phyloP scores from a whole-genome alignment of 768 basidiomycete genomes.

The Asterophora lycoperdoides region DNA sequence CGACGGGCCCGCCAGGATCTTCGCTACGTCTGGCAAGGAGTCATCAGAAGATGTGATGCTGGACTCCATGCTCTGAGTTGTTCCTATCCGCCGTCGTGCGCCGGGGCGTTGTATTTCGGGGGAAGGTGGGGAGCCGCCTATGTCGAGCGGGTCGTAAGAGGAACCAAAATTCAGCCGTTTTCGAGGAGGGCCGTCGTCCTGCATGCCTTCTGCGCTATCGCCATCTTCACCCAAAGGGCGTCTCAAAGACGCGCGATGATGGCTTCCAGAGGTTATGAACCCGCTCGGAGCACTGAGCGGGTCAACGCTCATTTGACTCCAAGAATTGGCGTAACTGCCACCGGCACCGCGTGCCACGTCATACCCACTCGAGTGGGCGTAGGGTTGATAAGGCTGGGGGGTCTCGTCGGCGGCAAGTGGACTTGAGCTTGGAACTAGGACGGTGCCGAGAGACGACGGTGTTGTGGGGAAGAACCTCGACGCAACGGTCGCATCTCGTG shows the following conservation, averaged over 20 bases:
- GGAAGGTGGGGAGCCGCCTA: conserved; percentile 48
- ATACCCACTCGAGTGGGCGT: conserved; percentile 31
- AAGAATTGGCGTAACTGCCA: conserved; percentile 31
- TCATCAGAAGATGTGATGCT: conserved; percentile 68
- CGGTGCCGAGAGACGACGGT: conserved; percentile 45
- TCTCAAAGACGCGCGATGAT: conserved; percentile 51
- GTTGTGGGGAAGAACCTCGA: conserved; percentile 56
- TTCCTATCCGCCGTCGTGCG: conserved; percentile 40
- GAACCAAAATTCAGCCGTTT: conserved; percentile 63
- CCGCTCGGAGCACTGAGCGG: conserved; percentile 57
- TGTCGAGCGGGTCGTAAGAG: conserved; percentile 33
- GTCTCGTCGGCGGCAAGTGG: conserved; percentile 43
- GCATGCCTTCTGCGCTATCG: conserved; percentile 34
- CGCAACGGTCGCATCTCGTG: conserved; percentile 68
- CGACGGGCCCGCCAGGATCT: conserved; percentile 39
- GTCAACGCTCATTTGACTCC: conserved; percentile 41
- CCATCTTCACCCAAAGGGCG: conserved; percentile 38
- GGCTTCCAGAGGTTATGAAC: conserved; percentile 41
- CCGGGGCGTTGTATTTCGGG: conserved; percentile 55
- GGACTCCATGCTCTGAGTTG: conserved; percentile 32
- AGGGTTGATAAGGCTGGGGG: conserved; percentile 36
- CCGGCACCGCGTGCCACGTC: conserved; percentile 43
- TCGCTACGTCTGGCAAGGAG: conserved; percentile 47
- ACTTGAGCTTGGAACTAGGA: conserved; percentile 78
- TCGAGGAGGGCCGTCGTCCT: conserved; percentile 64